Percentiles rank a stretch among this genome's conserved stretches.
phyloP scores from a whole-genome alignment of 169 alveolate species.

The Plasmodium berghei region DNA sequence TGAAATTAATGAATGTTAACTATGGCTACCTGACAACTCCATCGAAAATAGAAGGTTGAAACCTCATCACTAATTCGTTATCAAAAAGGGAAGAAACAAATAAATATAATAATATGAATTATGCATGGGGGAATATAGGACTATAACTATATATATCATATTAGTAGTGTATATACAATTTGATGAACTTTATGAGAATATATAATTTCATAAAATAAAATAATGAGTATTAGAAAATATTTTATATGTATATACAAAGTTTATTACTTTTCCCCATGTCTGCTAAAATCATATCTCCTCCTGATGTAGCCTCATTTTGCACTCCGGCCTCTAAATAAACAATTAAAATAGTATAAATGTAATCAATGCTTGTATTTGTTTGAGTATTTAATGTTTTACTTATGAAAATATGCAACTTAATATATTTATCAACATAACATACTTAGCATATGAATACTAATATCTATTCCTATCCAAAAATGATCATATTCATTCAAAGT shows the following conservation, averaged over 20 bases:
- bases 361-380: not conserved
- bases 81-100: constrained; percentile 2
- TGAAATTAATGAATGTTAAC: no score
- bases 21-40: constrained; percentile 78
- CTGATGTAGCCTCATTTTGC: constrained; percentile 81
- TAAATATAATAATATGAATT: not conserved
- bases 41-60: constrained; percentile 93
- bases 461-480: constrained; percentile 97
- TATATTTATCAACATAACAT: constrained; percentile 77
- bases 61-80: constrained; percentile 83
- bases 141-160: not conserved
- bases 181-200: no score
- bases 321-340: constrained; percentile 50
- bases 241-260: not conserved
- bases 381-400: not conserved
- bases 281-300: constrained; percentile 93
- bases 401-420: constrained; percentile 1
- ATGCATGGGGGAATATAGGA: not conserved
- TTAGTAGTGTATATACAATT: no score
- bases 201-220: not conserved
- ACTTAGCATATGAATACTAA: constrained; percentile 94
- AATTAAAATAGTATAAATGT: not conserved
- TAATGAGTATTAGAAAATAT: not conserved
- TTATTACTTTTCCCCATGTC: constrained; percentile 93
- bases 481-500: constrained; percentile 92